Evolutionary conservation across 345 rosid genomes (phyloP).

Genomic region (Noccaea bulbosa): DNA sequence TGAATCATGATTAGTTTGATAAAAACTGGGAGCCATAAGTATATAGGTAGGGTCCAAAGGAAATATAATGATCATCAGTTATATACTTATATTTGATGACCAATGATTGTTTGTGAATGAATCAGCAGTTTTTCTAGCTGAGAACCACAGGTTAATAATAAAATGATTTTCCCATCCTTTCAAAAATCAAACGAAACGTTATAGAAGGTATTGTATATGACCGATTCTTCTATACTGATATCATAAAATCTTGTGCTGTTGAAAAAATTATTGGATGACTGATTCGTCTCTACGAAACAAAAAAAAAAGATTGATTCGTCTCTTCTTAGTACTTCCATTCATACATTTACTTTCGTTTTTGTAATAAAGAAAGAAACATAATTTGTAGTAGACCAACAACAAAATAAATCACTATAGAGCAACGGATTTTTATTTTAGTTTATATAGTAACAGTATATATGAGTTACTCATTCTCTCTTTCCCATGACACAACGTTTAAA

Average conservation of each 20-base stretch:
- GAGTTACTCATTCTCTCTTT: slow-evolving; percentile 13
- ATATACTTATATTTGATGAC: slow-evolving; percentile 21
- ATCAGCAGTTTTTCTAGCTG: neutral
- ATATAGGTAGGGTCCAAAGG: slow-evolving; percentile 34
- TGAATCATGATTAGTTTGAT: neutral
- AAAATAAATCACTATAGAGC: neutral
- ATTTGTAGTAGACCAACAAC: slow-evolving; percentile 1
- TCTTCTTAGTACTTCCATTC: no score
- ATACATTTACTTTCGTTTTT: neutral
- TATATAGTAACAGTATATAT: neutral
- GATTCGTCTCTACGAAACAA: no score
- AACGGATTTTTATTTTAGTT: neutral
- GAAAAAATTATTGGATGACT: no score
- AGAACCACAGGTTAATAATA: neutral
- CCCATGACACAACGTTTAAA: slow-evolving; percentile 21
- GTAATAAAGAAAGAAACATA: slow-evolving; percentile 1
- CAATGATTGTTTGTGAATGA: slow-evolving; percentile 34
- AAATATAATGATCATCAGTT: slow-evolving; percentile 35
- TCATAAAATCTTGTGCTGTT: no score
- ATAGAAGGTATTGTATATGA: no score
- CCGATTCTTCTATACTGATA: no score
- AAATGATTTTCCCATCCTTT: neutral
- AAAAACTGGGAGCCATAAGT: slow-evolving; percentile 26
- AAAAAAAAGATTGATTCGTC: no score
- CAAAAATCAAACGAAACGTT: neutral